These are phyloP conservation scores for Pseudopyrenochaeta lycopersici DNA, from an alignment of 2,329 filamentous ascomycete species.

Conservation along the genomic window DNA sequence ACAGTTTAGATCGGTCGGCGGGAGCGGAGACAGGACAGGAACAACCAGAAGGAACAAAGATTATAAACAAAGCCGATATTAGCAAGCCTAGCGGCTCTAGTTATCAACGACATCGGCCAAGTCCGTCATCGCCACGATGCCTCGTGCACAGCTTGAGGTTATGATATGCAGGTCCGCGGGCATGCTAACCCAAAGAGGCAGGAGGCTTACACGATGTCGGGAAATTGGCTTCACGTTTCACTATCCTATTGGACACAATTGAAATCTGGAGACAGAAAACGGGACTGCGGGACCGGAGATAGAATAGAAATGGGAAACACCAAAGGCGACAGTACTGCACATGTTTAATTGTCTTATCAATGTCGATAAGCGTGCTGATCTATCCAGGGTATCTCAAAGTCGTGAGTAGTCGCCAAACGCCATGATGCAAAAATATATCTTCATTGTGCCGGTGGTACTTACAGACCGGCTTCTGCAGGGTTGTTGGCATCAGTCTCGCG, in stretches of 20 bases:
- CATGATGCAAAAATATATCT: conserved; percentile 14
- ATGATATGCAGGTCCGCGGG: conserved; percentile 29
- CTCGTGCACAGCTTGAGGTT: conserved; percentile 14
- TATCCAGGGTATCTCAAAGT: conserved; percentile 37
- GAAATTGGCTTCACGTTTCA: conserved; percentile 7
- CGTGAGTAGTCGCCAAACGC: conserved; percentile 32
- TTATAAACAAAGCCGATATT: conserved; percentile 4
- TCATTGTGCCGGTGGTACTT: conserved; percentile 23
- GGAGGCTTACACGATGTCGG: conserved; percentile 12
- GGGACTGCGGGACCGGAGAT: conserved; percentile 1
- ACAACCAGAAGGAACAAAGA: background rate
- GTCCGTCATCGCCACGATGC: conserved; percentile 36
- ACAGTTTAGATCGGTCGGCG: too few species aligned
- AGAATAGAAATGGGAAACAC: background rate
- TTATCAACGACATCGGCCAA: conserved; percentile 35
- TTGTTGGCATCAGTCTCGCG: conserved; percentile 7
- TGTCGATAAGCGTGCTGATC: background rate
- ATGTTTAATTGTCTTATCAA: background rate
- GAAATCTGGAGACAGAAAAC: conserved; percentile 2
- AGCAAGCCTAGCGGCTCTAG: conserved; percentile 1
- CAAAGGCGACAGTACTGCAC: background rate
- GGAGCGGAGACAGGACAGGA: background rate
- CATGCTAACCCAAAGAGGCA: conserved; percentile 37
- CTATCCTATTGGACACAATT: conserved; percentile 3
- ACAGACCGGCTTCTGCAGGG: conserved; percentile 18